A percentile compares a stretch with the other conserved stretches of the same genome.
Conservation (phyloP, 1,284 basidiomycete genomes). For the Melampsora larici-populina region DNA sequence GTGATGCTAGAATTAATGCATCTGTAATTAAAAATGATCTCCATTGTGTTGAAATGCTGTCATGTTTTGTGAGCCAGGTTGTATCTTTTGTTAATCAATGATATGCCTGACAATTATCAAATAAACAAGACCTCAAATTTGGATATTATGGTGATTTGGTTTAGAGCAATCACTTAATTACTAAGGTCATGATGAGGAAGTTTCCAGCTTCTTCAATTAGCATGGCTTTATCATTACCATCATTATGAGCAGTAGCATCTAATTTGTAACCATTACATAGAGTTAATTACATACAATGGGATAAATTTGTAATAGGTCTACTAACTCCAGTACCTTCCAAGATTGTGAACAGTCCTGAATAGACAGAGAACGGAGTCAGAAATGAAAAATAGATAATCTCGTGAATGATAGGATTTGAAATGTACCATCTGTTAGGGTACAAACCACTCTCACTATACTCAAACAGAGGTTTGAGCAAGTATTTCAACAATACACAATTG, state of each 20-base stretch:
- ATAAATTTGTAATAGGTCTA: too few relatives aligned
- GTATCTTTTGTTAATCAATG: constrained; percentile 34
- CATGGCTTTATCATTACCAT: constrained; percentile 47
- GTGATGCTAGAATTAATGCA: constrained; percentile 50
- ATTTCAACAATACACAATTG: constrained; percentile 49
- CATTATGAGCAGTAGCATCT: constrained; percentile 49
- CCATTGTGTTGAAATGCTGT: constrained; percentile 51
- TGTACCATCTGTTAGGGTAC: constrained; percentile 50
- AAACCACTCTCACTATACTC: constrained; percentile 52
- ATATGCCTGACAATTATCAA: too few relatives aligned
- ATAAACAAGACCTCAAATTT: too few relatives aligned
- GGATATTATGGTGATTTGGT: too few relatives aligned
- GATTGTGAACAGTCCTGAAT: constrained; percentile 53
- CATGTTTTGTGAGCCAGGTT: constrained; percentile 49
- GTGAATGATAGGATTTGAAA: too few relatives aligned
- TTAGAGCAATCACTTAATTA: too few relatives aligned
- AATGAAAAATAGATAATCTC: too few relatives aligned
- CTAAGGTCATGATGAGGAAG: constrained; percentile 43
- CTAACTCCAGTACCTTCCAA: constrained; percentile 51
- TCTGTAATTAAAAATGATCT: constrained; percentile 51
- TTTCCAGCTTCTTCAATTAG: constrained; percentile 44
- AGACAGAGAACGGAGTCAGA: too few relatives aligned
- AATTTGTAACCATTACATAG: not conserved
- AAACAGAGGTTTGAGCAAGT: constrained; percentile 51
- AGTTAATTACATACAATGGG: not conserved